Conservation (phyloP, 176 grass and related monocot species). For the Zea luxurians region DNA sequence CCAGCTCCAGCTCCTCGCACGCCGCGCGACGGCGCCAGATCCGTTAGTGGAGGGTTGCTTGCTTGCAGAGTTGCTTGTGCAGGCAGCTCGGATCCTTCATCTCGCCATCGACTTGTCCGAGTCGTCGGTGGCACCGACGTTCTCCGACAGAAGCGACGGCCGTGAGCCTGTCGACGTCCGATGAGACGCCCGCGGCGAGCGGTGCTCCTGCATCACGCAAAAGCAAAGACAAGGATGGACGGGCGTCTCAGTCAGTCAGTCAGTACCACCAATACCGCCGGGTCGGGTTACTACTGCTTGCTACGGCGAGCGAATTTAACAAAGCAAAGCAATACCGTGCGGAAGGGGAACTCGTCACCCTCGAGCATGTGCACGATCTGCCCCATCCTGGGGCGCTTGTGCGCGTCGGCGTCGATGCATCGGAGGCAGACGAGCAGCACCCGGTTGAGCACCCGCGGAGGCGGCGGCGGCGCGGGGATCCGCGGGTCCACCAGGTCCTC, state of each 20-base stretch:
- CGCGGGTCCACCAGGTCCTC: conserved; percentile 75
- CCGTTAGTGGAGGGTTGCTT: background rate
- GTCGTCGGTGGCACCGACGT: conserved; percentile 44
- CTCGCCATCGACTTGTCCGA: conserved; percentile 71
- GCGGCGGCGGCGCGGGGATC: conserved; percentile 49
- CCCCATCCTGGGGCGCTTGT: conserved; percentile 88
- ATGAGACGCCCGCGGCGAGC: conserved; percentile 50
- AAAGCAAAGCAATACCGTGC: conserved; percentile 33
- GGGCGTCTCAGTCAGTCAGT: background rate
- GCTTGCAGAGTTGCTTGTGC: background rate
- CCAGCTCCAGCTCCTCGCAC: conserved; percentile 13
- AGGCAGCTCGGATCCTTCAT: conserved; percentile 20
- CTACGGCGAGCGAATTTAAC: no score
- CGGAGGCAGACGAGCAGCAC: conserved; percentile 82
- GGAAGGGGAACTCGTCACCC: conserved; percentile 88
- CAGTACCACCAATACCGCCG: no score
- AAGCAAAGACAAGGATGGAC: background rate
- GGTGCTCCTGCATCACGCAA: conserved; percentile 56
- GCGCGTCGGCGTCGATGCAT: conserved; percentile 83
- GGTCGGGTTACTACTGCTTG: no score
- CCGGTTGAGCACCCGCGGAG: conserved; percentile 63
- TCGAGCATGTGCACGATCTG: conserved; percentile 97
- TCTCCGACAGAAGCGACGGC: conserved; percentile 61
- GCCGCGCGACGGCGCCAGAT: background rate
- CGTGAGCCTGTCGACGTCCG: conserved; percentile 45